phyloP scores from a whole-genome alignment of 2,329 filamentous ascomycete species.

The Aschersonia sp. region DNA sequence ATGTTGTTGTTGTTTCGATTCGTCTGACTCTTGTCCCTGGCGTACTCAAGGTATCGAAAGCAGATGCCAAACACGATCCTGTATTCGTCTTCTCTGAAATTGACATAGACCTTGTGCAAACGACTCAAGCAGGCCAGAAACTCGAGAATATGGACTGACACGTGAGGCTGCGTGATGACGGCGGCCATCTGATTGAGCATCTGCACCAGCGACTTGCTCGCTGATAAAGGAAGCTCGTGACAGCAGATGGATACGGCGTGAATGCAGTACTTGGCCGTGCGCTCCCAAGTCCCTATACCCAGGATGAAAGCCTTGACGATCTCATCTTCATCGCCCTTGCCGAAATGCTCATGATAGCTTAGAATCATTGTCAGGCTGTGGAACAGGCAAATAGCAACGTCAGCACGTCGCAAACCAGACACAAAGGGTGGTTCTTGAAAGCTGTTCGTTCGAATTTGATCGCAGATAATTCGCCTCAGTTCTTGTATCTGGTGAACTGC shows the following conservation, averaged over 20 bases:
- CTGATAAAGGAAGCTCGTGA: constrained; percentile 79
- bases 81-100: constrained; percentile 84
- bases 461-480: constrained; percentile 62
- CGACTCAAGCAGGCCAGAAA: constrained; percentile 84
- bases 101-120: constrained; percentile 70
- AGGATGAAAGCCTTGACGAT: constrained; percentile 75
- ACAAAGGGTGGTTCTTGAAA: constrained; percentile 69
- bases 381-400: constrained; percentile 80
- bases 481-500: constrained; percentile 62
- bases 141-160: constrained; percentile 89
- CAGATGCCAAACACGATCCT: constrained; percentile 91
- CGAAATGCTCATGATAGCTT: constrained; percentile 77
- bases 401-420: constrained; percentile 71
- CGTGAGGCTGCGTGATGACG: constrained; percentile 84
- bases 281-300: constrained; percentile 71
- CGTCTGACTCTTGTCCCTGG: constrained; percentile 48
- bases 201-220: constrained; percentile 70
- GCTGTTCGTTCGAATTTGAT: constrained; percentile 62
- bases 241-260: constrained; percentile 91
- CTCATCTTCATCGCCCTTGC: constrained; percentile 76
- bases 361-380: constrained; percentile 77
- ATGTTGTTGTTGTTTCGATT: constrained; percentile 30
- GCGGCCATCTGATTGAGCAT: constrained; percentile 89
- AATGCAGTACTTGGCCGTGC: constrained; percentile 83
- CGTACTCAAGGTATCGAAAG: constrained; percentile 83